Conservation (phyloP, 345 rosid species). For the Eucalyptus pauciflora region DNA sequence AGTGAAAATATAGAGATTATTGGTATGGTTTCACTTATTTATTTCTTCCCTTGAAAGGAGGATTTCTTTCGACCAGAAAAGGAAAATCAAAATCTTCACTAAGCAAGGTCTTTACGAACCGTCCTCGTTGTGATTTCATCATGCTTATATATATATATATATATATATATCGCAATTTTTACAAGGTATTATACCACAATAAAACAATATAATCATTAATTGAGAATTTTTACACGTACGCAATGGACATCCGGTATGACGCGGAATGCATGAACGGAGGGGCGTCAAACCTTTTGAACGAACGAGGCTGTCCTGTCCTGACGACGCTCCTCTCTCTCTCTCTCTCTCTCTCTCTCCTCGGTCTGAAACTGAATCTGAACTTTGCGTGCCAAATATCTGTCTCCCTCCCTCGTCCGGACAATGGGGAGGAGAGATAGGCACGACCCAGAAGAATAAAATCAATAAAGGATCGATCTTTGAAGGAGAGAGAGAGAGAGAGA, state of each 20-base stretch:
- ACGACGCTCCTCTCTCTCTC: background rate
- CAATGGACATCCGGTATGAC: background rate
- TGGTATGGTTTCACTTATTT: fast-evolving
- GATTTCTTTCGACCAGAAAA: background rate
- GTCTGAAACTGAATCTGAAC: background rate
- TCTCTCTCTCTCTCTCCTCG: background rate
- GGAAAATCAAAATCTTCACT: background rate
- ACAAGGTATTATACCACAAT: background rate
- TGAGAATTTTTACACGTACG: background rate
- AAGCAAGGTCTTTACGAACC: background rate
- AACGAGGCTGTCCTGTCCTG: background rate
- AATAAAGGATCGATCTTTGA: background rate
- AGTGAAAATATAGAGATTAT: background rate
- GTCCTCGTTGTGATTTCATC: background rate
- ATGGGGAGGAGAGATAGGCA: background rate
- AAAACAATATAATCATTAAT: background rate
- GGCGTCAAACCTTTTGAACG: background rate
- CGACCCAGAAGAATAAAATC: background rate
- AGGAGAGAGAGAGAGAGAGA: background rate
- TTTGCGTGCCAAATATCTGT: background rate
- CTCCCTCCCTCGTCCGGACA: background rate
- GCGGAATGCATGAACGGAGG: background rate
- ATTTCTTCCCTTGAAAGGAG: background rate
- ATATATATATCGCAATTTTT: background rate
- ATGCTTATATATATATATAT: background rate